These are phyloP conservation scores for Halocafeteria seosinensis DNA, from an alignment of 108 stramenopile genomes.

Conservation along the genomic window DNA sequence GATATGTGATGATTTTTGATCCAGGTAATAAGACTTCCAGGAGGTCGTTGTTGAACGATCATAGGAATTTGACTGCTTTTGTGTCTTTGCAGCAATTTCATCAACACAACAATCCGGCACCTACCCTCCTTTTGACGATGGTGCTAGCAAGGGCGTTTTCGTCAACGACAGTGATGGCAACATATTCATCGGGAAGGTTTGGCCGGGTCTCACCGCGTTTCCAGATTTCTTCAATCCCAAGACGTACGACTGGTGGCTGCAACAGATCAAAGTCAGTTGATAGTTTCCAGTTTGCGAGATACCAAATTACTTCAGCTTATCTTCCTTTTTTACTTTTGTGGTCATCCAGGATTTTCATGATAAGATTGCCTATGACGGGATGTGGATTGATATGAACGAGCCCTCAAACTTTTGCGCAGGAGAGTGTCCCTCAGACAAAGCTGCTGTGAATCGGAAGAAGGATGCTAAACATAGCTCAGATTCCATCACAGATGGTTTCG, in stretches of 20 bases:
- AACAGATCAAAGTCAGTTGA: conserved; percentile 14
- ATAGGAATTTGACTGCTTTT: no score
- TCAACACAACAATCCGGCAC: not conserved
- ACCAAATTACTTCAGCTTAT: no score
- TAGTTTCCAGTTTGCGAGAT: no score
- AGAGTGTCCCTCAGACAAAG: no score
- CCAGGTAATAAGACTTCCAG: no score
- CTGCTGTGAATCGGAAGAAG: no score
- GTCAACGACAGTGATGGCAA: conserved; percentile 8
- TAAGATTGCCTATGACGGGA: conserved; percentile 3
- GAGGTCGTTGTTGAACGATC: no score
- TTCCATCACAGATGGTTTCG: not conserved
- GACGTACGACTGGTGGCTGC: conserved; percentile 13
- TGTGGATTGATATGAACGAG: conserved; percentile 31
- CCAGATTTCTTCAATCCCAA: conserved; percentile 18
- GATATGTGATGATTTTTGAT: conserved; percentile 19
- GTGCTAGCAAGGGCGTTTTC: conserved; percentile 1
- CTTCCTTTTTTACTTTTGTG: no score
- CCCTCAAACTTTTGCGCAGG: not conserved
- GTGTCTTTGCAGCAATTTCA: no score
- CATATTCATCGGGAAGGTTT: conserved; percentile 11
- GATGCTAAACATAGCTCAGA: not conserved
- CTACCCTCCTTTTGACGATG: conserved; percentile 16
- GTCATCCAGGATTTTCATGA: no score
- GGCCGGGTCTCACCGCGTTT: conserved; percentile 20